A percentile compares a stretch with the other conserved stretches of the same genome.
Evolutionary conservation across 179 eudicot species (phyloP).

Genomic region (Silene noctiflora): DNA sequence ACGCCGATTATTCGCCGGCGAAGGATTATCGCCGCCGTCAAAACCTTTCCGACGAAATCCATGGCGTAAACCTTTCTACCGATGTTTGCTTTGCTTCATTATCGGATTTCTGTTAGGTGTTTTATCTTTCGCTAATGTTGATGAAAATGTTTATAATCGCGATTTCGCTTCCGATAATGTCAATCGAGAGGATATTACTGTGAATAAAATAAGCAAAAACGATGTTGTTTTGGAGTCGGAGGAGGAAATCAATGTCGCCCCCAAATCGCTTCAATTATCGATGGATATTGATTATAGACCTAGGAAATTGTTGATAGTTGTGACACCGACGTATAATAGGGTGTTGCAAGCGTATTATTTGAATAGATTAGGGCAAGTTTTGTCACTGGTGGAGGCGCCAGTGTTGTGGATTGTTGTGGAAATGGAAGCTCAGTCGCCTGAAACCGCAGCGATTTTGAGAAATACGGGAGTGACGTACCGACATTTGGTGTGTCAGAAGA

Average conservation of each 20-base stretch:
- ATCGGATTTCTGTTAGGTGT: conserved; percentile 69
- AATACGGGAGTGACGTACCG: conserved; percentile 71
- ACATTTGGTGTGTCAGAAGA: conserved; percentile 69
- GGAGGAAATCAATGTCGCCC: conserved; percentile 22
- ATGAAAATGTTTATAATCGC: conserved; percentile 40
- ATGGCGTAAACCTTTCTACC: conserved; percentile 50
- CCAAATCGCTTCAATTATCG: conserved; percentile 12
- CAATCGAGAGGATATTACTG: conserved; percentile 23
- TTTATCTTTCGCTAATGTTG: conserved; percentile 48
- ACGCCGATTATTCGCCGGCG: conserved; percentile 36
- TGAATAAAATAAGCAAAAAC: conserved; percentile 13
- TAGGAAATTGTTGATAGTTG: conserved; percentile 61
- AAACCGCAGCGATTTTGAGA: conserved; percentile 71
- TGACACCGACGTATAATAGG: conserved; percentile 80
- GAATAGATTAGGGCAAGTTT: conserved; percentile 69
- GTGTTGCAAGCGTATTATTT: conserved; percentile 66
- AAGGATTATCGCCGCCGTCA: conserved; percentile 12
- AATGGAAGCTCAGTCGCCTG: conserved; percentile 56
- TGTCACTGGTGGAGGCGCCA: conserved; percentile 68
- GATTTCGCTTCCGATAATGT: conserved; percentile 48
- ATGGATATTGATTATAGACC: conserved; percentile 41
- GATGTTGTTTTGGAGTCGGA: conserved; percentile 23
- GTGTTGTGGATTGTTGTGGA: conserved; percentile 92
- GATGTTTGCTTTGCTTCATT: conserved; percentile 53
- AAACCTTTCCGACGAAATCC: conserved; percentile 30